Percentiles rank a stretch among this genome's conserved stretches.
These are phyloP conservation scores for Neohortaea acidophila DNA, from an alignment of 495 filamentous ascomycete genomes.

Conservation along the genomic window DNA sequence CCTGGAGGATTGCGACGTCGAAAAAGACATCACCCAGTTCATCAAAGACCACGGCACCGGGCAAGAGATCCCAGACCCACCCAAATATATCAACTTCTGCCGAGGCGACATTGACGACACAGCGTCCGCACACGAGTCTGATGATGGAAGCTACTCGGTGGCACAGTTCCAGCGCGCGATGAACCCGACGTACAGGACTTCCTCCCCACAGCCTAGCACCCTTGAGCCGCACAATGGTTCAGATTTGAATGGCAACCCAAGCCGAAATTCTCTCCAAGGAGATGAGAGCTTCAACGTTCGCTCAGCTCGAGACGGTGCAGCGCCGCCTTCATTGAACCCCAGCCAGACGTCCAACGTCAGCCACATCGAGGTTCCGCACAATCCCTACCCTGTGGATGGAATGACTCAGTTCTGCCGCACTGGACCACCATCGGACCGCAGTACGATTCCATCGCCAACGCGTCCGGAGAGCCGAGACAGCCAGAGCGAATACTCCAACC, in stretches of 20 bases:
- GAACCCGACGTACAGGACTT: conserved; percentile 85
- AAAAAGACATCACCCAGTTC: conserved; percentile 83
- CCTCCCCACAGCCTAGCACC: conserved; percentile 74
- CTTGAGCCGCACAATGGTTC: conserved; percentile 84
- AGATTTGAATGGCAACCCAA: conserved; percentile 11
- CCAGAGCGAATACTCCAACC: conserved; percentile 71
- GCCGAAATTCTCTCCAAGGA: conserved; percentile 11
- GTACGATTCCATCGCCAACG: conserved; percentile 54
- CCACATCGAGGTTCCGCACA: conserved; percentile 63
- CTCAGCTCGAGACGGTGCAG: conserved; percentile 13
- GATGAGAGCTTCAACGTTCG: conserved; percentile 14
- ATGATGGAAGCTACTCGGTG: conserved; percentile 75
- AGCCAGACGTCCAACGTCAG: conserved; percentile 27
- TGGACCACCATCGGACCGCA: conserved; percentile 69
- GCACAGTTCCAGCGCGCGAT: conserved; percentile 91
- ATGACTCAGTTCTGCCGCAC: conserved; percentile 98
- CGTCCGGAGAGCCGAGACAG: conserved; percentile 79
- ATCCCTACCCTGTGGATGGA: conserved; percentile 87
- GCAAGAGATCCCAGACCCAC: conserved; percentile 91
- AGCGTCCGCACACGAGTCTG: conserved; percentile 58
- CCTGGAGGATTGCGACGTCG: conserved; percentile 87
- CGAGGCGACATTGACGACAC: conserved; percentile 74
- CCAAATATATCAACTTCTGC: conserved; percentile 97
- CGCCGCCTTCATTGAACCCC: conserved; percentile 26
- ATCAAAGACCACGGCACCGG: conserved; percentile 84